Evolutionary conservation across 1,139 yeast genomes (phyloP).

Genomic region (Yamadazyma spencermartinsiae): DNA sequence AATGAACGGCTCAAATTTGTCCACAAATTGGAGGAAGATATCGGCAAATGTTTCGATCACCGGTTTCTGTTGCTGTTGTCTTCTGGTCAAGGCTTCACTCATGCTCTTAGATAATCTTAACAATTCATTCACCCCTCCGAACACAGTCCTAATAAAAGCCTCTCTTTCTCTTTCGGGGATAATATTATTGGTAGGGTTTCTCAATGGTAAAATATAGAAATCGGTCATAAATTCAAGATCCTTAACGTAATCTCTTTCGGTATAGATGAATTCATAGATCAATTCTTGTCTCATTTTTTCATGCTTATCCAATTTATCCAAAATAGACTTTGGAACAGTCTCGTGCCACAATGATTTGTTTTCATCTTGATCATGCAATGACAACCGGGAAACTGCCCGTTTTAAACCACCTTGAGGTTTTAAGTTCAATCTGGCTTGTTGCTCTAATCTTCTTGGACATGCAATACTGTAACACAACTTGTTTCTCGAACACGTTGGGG

Average conservation of each 20-base stretch:
- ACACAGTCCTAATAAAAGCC: conserved; percentile 86
- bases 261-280: conserved; percentile 88
- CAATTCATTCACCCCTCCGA: conserved; percentile 86
- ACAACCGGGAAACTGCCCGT: conserved; percentile 77
- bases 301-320: conserved; percentile 76
- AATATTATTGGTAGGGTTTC: conserved; percentile 71
- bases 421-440: conserved; percentile 87
- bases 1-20: conserved; percentile 88
- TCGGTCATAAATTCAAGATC: conserved; percentile 92
- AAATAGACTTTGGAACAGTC: conserved; percentile 78
- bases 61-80: conserved; percentile 83
- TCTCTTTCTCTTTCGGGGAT: conserved; percentile 90
- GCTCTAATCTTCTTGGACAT: conserved; percentile 96
- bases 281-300: conserved; percentile 95
- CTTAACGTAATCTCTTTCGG: conserved; percentile 93
- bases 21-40: conserved; percentile 78
- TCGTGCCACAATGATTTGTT: conserved; percentile 93
- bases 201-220: conserved; percentile 88
- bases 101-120: conserved; percentile 79
- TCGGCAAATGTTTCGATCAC: conserved; percentile 88
- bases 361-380: conserved; percentile 76
- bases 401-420: conserved; percentile 87
- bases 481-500: conserved; percentile 93
- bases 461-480: conserved; percentile 90
- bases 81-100: conserved; percentile 84